Percentiles rank a stretch among this genome's conserved stretches.
These are phyloP conservation scores for Monilinia laxa DNA, from an alignment of 2,329 filamentous ascomycete genomes.

Conservation along the genomic window DNA sequence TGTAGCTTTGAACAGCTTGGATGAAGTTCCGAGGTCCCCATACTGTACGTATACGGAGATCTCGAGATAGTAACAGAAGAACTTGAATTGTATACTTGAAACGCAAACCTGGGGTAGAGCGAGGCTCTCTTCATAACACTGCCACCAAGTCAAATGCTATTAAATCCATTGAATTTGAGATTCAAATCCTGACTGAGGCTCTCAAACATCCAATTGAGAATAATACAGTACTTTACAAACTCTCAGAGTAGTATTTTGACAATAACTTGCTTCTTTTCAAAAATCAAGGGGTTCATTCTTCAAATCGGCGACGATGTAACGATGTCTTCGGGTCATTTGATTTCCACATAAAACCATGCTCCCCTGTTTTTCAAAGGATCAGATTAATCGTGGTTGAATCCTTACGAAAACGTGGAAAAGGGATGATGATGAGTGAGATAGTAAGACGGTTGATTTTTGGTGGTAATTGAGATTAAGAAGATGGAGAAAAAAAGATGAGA, in stretches of 20 bases:
- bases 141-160: neutral
- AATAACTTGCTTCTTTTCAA: neutral
- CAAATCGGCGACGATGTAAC: constrained; percentile 19
- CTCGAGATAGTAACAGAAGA: neutral
- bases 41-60: neutral
- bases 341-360: constrained; percentile 15
- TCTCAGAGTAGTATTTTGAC: neutral
- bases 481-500: neutral
- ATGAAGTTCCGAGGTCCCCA: neutral
- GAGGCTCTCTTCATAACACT: constrained; percentile 13
- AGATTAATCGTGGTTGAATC: constrained; percentile 11
- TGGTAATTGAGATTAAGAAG: neutral
- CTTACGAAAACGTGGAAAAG: constrained; percentile 24
- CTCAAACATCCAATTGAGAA: neutral
- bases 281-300: constrained; percentile 5
- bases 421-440: constrained; percentile 18
- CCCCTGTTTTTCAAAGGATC: constrained; percentile 16
- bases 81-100: constrained; percentile 3
- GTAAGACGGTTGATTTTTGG: constrained; percentile 20
- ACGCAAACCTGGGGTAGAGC: constrained; percentile 21
- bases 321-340: constrained; percentile 16
- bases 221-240: neutral
- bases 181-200: neutral
- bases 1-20: neutral
- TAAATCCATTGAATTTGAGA: constrained; percentile 8